Base-by-base conservation (phyloP, 495 filamentous ascomycete genomes). In the Neurospora sp. region DNA sequence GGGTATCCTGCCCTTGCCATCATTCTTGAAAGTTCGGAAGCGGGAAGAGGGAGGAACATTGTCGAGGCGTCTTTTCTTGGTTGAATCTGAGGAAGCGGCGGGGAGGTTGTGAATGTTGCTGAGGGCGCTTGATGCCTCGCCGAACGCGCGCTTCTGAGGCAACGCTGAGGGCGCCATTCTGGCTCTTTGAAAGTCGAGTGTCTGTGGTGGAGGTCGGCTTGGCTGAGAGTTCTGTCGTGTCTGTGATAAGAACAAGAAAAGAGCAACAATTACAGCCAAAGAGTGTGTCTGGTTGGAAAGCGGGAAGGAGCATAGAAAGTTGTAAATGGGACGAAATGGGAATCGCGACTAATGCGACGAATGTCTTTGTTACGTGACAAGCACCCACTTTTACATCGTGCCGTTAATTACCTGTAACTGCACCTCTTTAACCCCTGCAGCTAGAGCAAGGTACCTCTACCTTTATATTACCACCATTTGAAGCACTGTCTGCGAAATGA, bases 61-160 rank as follows among this genome's bases (percentile, higher is more conserved):
- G 39, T 94, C 92, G 71, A 96, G 84, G 78, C 94, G 94, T 38
- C 91, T 85, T 81, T 93, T 96, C 83, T 98, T 98, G 61, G 76
- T 59, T 6, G 73, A 71, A 11, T 80, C 73, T 70, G 76, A 68
- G 1, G 73, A 71, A 11, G 80, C 73, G 8, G 77, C 74, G 11
- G 82, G 83, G 11, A 78, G 74, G 5, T 81, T 81, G 70, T 80
- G 78, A 71, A 85, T 82, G 78, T 86, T 86, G 37, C 78, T 80
- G 71, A 81, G 82, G 71, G 82, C 75, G 74, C 82, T 87, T 42
- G 86, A 83, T 12, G 84, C 80, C 71, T 87, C 85, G 71, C 83
- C 84, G 18, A 86, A 81, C 70, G 83, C 81, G 59, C 87, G 83
- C 78, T 88, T 88, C 78, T 88, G 82, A 27, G 86, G 86, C n/a